These are phyloP conservation scores for Coprinopsis strossmayeri DNA, from an alignment of 768 basidiomycete species.

Conservation along the genomic window DNA sequence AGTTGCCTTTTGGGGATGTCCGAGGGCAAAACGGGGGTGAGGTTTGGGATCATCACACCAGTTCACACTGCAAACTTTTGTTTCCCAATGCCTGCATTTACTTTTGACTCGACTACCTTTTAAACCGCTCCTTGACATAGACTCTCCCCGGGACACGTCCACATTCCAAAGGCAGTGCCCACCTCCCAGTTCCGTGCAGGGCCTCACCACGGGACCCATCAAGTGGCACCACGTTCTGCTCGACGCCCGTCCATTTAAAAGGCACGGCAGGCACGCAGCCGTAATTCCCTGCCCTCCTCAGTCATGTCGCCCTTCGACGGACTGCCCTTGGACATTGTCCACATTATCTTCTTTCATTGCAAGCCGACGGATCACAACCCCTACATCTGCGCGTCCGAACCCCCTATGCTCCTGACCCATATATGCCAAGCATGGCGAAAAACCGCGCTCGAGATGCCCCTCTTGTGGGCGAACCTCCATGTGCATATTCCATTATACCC, in stretches of 20 bases:
- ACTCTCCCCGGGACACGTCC: too few relatives aligned
- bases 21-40: not conserved
- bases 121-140: not conserved
- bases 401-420: constrained; percentile 5
- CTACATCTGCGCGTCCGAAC: not conserved
- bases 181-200: too few relatives aligned
- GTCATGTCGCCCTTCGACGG: not conserved
- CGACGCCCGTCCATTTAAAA: not conserved
- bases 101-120: not conserved
- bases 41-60: not conserved
- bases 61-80: not conserved
- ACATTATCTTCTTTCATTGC: constrained; percentile 1
- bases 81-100: not conserved
- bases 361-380: constrained; percentile 2
- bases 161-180: too few relatives aligned
- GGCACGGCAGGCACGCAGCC: not conserved
- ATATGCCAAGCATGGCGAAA: not conserved
- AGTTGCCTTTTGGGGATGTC: constrained; percentile 1
- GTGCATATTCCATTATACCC: constrained; percentile 2
- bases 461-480: constrained; percentile 1
- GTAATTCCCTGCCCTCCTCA: too few relatives aligned
- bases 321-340: constrained; percentile 1
- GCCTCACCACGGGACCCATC: not conserved
- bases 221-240: not conserved
- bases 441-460: constrained; percentile 1